These are phyloP conservation scores for Fusarium tuaranense DNA, from an alignment of 2,329 filamentous ascomycete species.

Conservation along the genomic window DNA sequence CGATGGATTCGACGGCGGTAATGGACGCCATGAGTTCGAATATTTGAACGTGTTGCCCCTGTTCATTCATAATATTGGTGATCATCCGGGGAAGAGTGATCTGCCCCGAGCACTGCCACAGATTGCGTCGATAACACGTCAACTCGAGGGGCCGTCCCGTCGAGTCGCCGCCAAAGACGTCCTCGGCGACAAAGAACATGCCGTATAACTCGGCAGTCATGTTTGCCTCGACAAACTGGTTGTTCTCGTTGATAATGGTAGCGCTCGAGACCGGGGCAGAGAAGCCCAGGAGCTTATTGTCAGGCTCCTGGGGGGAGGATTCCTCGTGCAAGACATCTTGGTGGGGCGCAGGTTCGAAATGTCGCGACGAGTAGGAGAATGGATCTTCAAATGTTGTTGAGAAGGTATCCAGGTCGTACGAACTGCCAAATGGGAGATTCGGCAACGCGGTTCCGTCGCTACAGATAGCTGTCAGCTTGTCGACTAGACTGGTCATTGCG, in stretches of 20 bases:
- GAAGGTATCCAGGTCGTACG: conserved; percentile 71
- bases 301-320: conserved; percentile 67
- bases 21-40: conserved; percentile 85
- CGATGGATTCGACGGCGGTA: conserved; percentile 89
- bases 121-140: conserved; percentile 93
- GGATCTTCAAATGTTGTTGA: conserved; percentile 74
- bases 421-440: conserved; percentile 65
- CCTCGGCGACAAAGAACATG: conserved; percentile 90
- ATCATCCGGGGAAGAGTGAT: conserved; percentile 81
- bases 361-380: conserved; percentile 67
- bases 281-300: conserved; percentile 81
- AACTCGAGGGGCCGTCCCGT: conserved; percentile 77
- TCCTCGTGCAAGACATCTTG: conserved; percentile 59
- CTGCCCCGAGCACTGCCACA: conserved; percentile 94
- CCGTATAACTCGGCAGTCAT: conserved; percentile 84
- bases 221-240: conserved; percentile 71
- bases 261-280: conserved; percentile 71
- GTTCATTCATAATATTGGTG: conserved; percentile 77
- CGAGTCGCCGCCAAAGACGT: conserved; percentile 75
- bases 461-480: conserved; percentile 29
- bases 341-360: conserved; percentile 59
- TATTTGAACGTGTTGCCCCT: conserved; percentile 81
- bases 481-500: conserved; percentile 12
- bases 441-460: conserved; percentile 52
- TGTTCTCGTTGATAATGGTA: conserved; percentile 74